Conservation (phyloP, 352 stramenopile species). For the Phytophthora aleatoria region DNA sequence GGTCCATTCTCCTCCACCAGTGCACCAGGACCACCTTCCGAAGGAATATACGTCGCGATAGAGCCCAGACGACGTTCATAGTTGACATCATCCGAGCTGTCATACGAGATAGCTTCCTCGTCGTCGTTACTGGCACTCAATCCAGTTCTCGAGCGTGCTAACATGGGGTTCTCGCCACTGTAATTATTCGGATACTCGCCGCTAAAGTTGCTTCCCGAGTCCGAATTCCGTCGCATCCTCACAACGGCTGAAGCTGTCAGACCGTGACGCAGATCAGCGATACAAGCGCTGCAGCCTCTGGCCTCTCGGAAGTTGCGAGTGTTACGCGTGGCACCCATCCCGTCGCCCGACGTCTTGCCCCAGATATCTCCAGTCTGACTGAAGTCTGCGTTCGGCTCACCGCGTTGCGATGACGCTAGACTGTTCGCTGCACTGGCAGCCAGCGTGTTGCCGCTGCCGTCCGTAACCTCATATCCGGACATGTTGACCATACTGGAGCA, state of each 20-base stretch:
- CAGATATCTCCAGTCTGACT: slow-evolving; percentile 36
- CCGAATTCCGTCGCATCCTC: slow-evolving; percentile 15
- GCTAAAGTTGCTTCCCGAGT: slow-evolving; percentile 23
- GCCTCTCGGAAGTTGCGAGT: slow-evolving; percentile 23
- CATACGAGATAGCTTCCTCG: slow-evolving; percentile 32
- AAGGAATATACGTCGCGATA: slow-evolving; percentile 39
- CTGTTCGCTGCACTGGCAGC: slow-evolving; percentile 14
- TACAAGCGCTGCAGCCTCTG: slow-evolving; percentile 39
- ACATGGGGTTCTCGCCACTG: slow-evolving; percentile 22
- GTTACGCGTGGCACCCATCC: slow-evolving; percentile 5
- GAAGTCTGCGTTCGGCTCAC: slow-evolving; percentile 23
- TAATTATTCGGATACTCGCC: slow-evolving; percentile 21
- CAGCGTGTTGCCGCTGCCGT: slow-evolving; percentile 30
- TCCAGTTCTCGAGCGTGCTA: slow-evolving; percentile 25
- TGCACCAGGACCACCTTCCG: slow-evolving; percentile 25
- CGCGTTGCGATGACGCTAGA: slow-evolving; percentile 18
- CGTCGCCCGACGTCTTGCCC: slow-evolving; percentile 12
- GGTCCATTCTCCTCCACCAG: slow-evolving; percentile 26
- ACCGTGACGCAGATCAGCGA: slow-evolving; percentile 39
- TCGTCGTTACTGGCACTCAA: slow-evolving; percentile 29
- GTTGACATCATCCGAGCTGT: slow-evolving; percentile 39
- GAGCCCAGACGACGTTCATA: slow-evolving; percentile 39
- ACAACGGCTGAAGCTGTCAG: slow-evolving; percentile 26
- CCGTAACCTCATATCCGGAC: slow-evolving; percentile 42
- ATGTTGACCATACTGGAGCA: slow-evolving; percentile 68